Evolutionary conservation across 768 basidiomycete species (phyloP), one percentile per base, ranked within the genome.

Genomic region (button mushroom (Agaricus bisporus)): DNA sequence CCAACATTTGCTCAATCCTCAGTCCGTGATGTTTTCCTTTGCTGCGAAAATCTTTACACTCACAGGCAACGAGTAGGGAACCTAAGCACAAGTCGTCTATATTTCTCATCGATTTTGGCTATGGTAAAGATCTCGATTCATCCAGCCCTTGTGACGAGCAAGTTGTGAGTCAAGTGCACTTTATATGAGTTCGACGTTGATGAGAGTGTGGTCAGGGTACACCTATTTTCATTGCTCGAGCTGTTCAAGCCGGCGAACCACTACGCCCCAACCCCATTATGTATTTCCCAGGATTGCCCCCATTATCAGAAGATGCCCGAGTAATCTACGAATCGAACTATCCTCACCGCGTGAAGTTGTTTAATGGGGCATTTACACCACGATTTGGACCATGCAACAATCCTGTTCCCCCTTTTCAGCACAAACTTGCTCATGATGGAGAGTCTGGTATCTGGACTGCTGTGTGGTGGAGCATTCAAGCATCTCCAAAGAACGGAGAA

Each of bases 401-500:
- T 29, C 29, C 29, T 5, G 4, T 29, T 37, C 14, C 6, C 1
- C 28, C 15, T 14, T 48, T n/a, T 12, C 45, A 46, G 10, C 54
- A 58, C 38, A 15, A 47, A 22, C 54, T 58, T 26, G 14, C 17
- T n/a, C 50, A 55, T 22, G 49, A 56, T n/a, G 46, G 43, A 10
- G 50, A 58, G 38, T 58, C 58, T 3, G 17, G 9, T 28, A 45
- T 25, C 17, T 58, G 57, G 57, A 5, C 52, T 15, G 20, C 51
- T 6, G 1, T 38, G 2, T 51, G 46, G 39, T 58, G 47, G 54
- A 47, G 45, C 9, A 29, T 58, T 8, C 18, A 11, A 15, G 58
- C 58, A 17, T 20, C 5, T 8, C 50, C 54, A 8, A 0, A 41
- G 17, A 28, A 36, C 38, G 38, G 6, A 39, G 8, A n/a, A 10